Percentiles rank a stretch among this genome's conserved stretches.
Evolutionary conservation across 306 rosid species (phyloP).

Genomic region (Boehmeria nivea): DNA sequence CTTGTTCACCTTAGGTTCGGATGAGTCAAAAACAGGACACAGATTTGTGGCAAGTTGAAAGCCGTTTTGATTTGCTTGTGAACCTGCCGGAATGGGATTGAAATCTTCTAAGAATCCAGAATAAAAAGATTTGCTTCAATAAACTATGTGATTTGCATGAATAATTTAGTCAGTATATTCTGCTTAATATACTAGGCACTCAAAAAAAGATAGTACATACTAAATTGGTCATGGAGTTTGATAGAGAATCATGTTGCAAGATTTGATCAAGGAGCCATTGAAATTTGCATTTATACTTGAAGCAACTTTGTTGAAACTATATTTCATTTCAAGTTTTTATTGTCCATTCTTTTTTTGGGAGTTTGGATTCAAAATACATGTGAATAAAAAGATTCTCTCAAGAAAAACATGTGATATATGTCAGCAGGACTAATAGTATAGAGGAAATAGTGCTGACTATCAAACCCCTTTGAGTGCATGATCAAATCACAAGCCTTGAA

Average conservation of each 20-base stretch:
- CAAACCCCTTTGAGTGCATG: too few species aligned
- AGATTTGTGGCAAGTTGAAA: too few species aligned
- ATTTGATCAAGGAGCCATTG: constrained; percentile 16
- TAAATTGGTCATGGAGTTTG: neutral
- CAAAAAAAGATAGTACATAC: neutral
- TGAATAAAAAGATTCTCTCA: constrained; percentile 37
- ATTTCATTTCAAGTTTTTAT: neutral
- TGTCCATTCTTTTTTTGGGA: too few species aligned
- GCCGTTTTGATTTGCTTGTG: too few species aligned
- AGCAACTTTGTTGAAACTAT: neutral
- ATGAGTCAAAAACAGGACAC: too few species aligned
- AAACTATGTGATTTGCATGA: constrained; percentile 18
- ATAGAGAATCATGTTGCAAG: neutral
- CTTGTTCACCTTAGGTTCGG: too few species aligned
- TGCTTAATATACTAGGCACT: too few species aligned
- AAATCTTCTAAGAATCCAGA: too few species aligned
- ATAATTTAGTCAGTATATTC: neutral
- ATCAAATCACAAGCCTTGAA: neutral
- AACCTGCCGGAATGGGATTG: too few species aligned
- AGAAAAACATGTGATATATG: constrained; percentile 39
- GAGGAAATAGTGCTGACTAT: constrained; percentile 20
- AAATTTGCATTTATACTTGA: neutral
- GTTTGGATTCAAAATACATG: constrained; percentile 38
- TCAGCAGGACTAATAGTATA: too few species aligned
- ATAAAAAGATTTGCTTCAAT: constrained; percentile 19